phyloP scores from a whole-genome alignment of 2,329 filamentous ascomycete genomes.

The Fusarium subtropicale region DNA sequence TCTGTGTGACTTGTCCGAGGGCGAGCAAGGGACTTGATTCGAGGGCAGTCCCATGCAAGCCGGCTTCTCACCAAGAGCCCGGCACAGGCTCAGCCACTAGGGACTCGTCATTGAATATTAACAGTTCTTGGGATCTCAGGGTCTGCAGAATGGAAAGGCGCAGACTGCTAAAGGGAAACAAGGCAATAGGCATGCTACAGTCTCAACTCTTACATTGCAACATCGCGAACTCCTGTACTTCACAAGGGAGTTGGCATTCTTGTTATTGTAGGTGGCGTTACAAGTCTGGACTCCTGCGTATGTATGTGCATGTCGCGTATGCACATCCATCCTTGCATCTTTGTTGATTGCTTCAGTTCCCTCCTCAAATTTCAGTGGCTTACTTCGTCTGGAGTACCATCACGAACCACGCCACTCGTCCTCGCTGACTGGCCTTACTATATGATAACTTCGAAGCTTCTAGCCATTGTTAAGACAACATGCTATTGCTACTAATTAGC shows the following conservation, averaged over 20 bases:
- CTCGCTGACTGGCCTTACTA: neutral
- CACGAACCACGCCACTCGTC: conserved; percentile 36
- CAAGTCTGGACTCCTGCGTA: conserved; percentile 17
- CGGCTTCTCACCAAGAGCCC: conserved; percentile 26
- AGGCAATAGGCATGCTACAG: conserved; percentile 3
- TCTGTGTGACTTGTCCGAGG: conserved; percentile 40
- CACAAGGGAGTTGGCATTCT: conserved; percentile 34
- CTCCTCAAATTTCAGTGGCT: conserved; percentile 39
- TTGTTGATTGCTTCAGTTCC: conserved; percentile 36
- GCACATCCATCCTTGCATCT: conserved; percentile 26
- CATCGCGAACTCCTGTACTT: conserved; percentile 18
- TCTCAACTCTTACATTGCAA: conserved; percentile 13
- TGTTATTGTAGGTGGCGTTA: conserved; percentile 23
- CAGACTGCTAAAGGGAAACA: neutral
- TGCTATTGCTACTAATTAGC: neutral
- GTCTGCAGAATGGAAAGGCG: conserved; percentile 6
- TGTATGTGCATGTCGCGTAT: conserved; percentile 13
- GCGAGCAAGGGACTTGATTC: conserved; percentile 34
- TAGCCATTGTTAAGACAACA: neutral
- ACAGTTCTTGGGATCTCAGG: conserved; percentile 19
- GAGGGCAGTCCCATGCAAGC: conserved; percentile 32
- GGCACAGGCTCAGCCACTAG: conserved; percentile 36
- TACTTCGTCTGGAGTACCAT: conserved; percentile 22
- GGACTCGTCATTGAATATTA: conserved; percentile 35
- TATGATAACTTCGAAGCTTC: neutral